Conservation (phyloP, 306 rosid genomes). For the Albizia julibrissin region DNA sequence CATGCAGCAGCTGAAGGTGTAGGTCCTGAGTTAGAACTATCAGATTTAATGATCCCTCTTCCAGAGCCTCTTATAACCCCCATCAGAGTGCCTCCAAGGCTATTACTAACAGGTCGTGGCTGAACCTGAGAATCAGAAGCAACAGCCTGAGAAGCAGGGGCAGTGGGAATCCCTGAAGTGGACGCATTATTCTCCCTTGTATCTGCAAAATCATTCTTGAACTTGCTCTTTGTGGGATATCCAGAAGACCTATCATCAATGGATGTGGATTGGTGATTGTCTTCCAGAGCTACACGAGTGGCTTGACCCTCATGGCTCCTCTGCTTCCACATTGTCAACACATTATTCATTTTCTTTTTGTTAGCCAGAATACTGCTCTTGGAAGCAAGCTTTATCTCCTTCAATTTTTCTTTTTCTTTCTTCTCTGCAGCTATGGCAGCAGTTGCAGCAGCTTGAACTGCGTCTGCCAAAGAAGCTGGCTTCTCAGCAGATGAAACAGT, state of each 20-base stretch:
- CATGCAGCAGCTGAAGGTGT: constrained; percentile 45
- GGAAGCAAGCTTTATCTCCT: constrained; percentile 94
- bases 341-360: constrained; percentile 96
- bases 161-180: constrained; percentile 47
- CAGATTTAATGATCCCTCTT: constrained; percentile 69
- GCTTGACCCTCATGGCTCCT: constrained; percentile 94
- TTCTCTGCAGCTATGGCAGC: constrained; percentile 97
- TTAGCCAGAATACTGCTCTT: constrained; percentile 93
- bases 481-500: constrained; percentile 64
- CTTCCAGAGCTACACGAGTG: constrained; percentile 84
- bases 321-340: constrained; percentile 95
- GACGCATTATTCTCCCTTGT: constrained; percentile 54
- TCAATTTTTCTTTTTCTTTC: constrained; percentile 83
- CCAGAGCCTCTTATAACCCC: constrained; percentile 99
- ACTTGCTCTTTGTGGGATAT: constrained; percentile 63
- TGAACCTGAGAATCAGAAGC: constrained; percentile 61
- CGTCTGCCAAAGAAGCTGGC: constrained; percentile 89
- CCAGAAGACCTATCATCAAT: constrained; percentile 66
- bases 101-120: constrained; percentile 83
- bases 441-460: constrained; percentile 89
- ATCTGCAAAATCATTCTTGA: constrained; percentile 49
- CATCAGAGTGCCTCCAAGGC: constrained; percentile 85
- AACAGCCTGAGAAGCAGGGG: constrained; percentile 42
- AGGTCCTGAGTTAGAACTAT: constrained; percentile 55
- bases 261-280: constrained; percentile 55